Conservation (phyloP, 2,329 filamentous ascomycete species). For the Fusarium sp. region DNA sequence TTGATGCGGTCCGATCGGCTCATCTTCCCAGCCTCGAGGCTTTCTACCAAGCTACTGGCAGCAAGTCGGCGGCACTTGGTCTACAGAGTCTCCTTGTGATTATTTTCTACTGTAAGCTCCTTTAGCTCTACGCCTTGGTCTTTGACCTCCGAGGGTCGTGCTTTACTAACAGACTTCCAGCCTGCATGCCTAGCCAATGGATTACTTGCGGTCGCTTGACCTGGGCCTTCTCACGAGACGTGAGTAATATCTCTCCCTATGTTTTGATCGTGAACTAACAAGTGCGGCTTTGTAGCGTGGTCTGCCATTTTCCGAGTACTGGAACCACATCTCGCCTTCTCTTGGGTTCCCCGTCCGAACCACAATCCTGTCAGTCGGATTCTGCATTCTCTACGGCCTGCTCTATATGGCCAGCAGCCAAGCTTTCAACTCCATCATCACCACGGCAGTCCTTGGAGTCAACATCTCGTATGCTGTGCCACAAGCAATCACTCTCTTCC, state of each 20-base stretch:
- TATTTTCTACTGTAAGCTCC: constrained; percentile 5
- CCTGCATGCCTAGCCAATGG: constrained; percentile 46
- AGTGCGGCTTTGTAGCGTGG: background rate
- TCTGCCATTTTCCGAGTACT: constrained; percentile 35
- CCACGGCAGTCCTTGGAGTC: constrained; percentile 43
- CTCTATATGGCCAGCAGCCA: constrained; percentile 47
- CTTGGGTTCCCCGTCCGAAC: constrained; percentile 45
- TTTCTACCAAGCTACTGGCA: constrained; percentile 34
- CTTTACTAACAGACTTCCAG: background rate
- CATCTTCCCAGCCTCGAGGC: constrained; percentile 32
- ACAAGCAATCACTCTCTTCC: constrained; percentile 38
- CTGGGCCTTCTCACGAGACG: constrained; percentile 50
- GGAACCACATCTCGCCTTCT: constrained; percentile 34
- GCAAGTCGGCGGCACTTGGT: background rate
- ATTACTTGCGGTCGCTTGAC: constrained; percentile 47
- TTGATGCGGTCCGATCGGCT: constrained; percentile 42
- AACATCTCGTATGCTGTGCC: constrained; percentile 48
- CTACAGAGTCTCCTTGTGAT: background rate
- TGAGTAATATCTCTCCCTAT: constrained; percentile 30
- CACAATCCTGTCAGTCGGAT: constrained; percentile 42
- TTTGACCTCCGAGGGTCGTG: background rate
- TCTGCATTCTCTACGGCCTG: constrained; percentile 47
- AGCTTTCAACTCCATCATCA: constrained; percentile 52
- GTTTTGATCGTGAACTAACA: background rate
- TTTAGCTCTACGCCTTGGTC: background rate